Evolutionary conservation across 805 yeast genomes (phyloP).

Genomic region (Myxozyma nipponensis): DNA sequence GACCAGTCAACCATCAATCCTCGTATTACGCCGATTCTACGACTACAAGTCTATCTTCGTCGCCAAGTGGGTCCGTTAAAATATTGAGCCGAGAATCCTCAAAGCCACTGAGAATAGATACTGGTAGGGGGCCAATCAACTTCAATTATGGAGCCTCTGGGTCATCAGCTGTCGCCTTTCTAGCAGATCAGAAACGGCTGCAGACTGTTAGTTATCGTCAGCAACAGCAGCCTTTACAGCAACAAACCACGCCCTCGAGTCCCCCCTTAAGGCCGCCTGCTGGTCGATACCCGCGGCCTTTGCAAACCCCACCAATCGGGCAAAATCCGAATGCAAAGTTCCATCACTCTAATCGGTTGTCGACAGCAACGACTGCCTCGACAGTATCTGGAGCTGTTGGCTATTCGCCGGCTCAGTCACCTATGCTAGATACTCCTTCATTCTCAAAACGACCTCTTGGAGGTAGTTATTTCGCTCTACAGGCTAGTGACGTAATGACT

Average conservation of each 20-base stretch:
- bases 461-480: constrained; percentile 3
- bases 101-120: not conserved
- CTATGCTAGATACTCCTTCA: not conserved
- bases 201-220: not conserved
- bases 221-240: not conserved
- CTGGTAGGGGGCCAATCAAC: not conserved
- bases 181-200: not conserved
- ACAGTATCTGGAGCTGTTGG: constrained; percentile 1
- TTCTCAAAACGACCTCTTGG: not conserved
- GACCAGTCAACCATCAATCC: not conserved
- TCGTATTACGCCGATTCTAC: not conserved
- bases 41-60: not conserved
- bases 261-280: not conserved
- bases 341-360: not conserved
- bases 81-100: not conserved
- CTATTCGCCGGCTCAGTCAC: constrained; percentile 1
- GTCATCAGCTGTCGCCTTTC: not conserved
- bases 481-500: constrained; percentile 9
- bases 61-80: not conserved
- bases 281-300: not conserved
- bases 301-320: not conserved
- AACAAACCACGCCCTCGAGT: too few relatives aligned
- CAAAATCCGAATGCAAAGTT: not conserved
- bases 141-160: not conserved
- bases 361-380: constrained; percentile 3